Base-by-base conservation (phyloP, 768 basidiomycete species). In the Tephrocybe sp. region DNA sequence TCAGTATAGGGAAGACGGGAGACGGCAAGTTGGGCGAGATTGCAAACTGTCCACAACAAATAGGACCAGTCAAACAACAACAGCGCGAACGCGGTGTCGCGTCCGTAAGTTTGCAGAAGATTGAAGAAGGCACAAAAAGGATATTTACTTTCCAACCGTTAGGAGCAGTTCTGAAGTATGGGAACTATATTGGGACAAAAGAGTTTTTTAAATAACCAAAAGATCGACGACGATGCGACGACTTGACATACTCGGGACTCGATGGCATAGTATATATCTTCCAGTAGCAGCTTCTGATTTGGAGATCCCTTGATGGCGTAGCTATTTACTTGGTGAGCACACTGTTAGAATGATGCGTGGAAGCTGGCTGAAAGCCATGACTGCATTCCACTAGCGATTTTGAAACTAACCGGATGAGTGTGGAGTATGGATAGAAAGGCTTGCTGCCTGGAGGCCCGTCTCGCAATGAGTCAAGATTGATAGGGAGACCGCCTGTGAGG, bases 241-340 rank as follows among this genome's bases (percentile, higher is more conserved):
- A 50, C 45, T 19, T 50, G 45, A 77, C 85, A 64, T 69, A 91
- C 89, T 61, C 89, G 79, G 45, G 88, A 90, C 67, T 91, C 90
- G 54, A 93, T 91, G 13, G 90, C 90, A 69, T 91, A 92, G 66
- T 93, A 93, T 46, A 93, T 92, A 67, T 93, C 90, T 70, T 93
- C 90, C 44, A 93, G 70, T 47, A 93, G 71, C 48, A 93, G 66
- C 63, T 89, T 91, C 68, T 88, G 86, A 63, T 87, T 91, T 33
- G 90, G 90, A 6, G 91, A 89, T 52, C 90, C 91, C 69, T 93
- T 93, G 67, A 93, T 93, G 47, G 90, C 90, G 64, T 92, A 93
- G 56, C 90, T 92, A 59, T 29, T 48, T 57, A 43, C 42, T 52
- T 42, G 56, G 31, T 49, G 43, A 53, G 49, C 40, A 47, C 47